Conservation (phyloP, 2,329 filamentous ascomycete species). For the Aspergillus thermomutatus region DNA sequence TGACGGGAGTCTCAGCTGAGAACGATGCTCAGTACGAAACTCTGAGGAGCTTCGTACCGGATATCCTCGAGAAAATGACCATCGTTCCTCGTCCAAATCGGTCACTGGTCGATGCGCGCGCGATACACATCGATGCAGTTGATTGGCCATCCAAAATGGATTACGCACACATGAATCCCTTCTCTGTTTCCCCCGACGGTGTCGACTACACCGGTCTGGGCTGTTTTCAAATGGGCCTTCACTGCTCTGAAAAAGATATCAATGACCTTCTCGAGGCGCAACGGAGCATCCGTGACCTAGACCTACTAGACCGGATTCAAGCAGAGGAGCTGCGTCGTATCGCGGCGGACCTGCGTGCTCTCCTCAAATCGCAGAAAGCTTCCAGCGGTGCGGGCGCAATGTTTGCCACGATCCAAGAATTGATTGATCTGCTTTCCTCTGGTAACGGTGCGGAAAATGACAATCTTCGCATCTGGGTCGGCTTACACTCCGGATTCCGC, state of each 20-base stretch:
- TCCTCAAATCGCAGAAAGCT: constrained; percentile 2
- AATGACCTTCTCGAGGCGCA: constrained; percentile 20
- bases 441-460: constrained; percentile 7
- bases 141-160: constrained; percentile 12
- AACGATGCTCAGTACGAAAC: constrained; percentile 5
- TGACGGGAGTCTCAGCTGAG: background rate
- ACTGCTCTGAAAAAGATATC: constrained; percentile 20
- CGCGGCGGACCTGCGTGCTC: constrained; percentile 15
- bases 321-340: constrained; percentile 16
- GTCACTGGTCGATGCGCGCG: constrained; percentile 2
- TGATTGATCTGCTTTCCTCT: constrained; percentile 8
- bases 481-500: constrained; percentile 22
- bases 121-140: constrained; percentile 11
- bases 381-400: background rate
- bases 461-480: constrained; percentile 13
- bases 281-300: constrained; percentile 19
- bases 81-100: background rate
- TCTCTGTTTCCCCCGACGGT: constrained; percentile 18
- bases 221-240: constrained; percentile 27
- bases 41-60: constrained; percentile 6
- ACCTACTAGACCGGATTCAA: constrained; percentile 17
- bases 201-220: constrained; percentile 22
- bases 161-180: constrained; percentile 15
- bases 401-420: background rate
- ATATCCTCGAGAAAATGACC: constrained; percentile 4